Base-by-base conservation (phyloP, 1,284 basidiomycete genomes). In the Porogramme epimiltina region DNA sequence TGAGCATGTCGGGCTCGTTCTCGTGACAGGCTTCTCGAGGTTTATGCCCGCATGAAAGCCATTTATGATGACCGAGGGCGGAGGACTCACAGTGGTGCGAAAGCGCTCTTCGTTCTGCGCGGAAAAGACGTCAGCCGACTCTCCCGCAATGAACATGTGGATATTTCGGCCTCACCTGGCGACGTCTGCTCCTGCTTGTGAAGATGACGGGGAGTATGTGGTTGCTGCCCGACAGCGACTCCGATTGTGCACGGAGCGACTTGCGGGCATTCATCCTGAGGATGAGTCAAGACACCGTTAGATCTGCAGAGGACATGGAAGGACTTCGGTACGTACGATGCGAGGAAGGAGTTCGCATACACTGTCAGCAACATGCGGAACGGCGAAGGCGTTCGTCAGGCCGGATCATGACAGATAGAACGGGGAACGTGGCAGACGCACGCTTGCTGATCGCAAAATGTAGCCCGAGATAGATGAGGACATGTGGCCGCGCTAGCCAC, bases 371-470 rank as follows among this genome's bases (percentile, higher is more conserved):
- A 37, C 13, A n/a, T 4, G 41, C 19, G 26, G 20, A 20, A 45
- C 6, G 39, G 41, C n/a, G n/a, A n/a, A n/a, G 47, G 44, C 42
- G 42, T 42, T n/a, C 16, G 9, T 37, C 34, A 49, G 41, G n/a
- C 46, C 47, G 49, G 48, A 53, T 53, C 49, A 56, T 41, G 55
- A 45, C 45, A 22, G 40, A 39, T 16, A 41, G 34, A 25, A 23
- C n/a, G 24, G 25, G 38, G 37, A 50, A 51, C 34, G 53, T 44
- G 51, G 54, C 28, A 16, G 34, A 57, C 58, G 50, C 56, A 65
- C 62, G 55, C 47, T 60, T 63, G 51, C 55, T 56, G 56, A 62
- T 60, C 23, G 56, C 53, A 47, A 58, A 63, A 52, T 65, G 63
- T 4, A 62, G 54, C 26, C 56, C 60, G 42, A 62, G 58, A 57